Conservation (phyloP, 257 asterid genomes). For the Hygrophila difformis region DNA sequence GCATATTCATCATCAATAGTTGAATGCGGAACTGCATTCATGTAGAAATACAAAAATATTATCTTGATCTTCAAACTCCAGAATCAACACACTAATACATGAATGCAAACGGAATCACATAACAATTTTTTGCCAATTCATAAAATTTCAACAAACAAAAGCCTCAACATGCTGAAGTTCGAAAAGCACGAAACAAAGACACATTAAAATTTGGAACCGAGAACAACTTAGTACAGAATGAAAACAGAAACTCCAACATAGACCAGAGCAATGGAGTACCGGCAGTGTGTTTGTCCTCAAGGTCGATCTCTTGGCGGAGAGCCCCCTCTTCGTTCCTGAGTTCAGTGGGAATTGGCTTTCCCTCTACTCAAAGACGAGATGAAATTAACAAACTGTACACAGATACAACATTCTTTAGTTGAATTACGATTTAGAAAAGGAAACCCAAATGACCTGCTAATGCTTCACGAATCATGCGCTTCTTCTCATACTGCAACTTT, state of each 20-base stretch:
- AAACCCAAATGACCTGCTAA: slow-evolving; percentile 41
- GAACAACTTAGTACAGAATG: too few relatives aligned
- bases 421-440: not conserved
- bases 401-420: too few relatives aligned
- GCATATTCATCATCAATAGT: slow-evolving; percentile 95
- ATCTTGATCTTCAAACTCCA: not conserved
- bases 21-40: slow-evolving; percentile 59
- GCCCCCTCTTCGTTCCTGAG: slow-evolving; percentile 90
- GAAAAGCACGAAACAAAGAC: not conserved
- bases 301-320: slow-evolving; percentile 85
- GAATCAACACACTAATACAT: not conserved
- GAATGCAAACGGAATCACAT: not conserved
- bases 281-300: slow-evolving; percentile 83
- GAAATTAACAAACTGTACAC: not conserved
- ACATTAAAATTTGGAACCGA: too few relatives aligned
- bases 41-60: not conserved
- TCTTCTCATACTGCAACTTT: slow-evolving; percentile 79
- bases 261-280: slow-evolving; percentile 25
- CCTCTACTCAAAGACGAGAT: slow-evolving; percentile 42
- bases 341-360: slow-evolving; percentile 96
- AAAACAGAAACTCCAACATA: too few relatives aligned
- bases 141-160: not conserved
- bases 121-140: not conserved
- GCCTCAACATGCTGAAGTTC: not conserved
- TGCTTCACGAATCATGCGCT: slow-evolving; percentile 75